phyloP scores from a whole-genome alignment of 139 green algal species.

The Dunaliella sp. region DNA sequence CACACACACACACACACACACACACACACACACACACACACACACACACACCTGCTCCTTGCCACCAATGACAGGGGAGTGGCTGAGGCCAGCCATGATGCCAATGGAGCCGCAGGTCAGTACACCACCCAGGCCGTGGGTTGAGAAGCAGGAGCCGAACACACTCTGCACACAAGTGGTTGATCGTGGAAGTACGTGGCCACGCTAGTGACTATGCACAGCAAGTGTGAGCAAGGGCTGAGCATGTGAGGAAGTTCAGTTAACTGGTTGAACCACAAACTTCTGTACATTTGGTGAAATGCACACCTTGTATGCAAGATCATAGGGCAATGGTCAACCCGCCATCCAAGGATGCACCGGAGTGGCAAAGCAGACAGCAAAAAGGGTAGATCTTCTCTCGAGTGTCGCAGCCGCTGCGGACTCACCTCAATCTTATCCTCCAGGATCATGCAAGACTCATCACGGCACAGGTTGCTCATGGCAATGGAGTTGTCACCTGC shows the following conservation, averaged over 20 bases:
- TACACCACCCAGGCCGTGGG: constrained; percentile 80
- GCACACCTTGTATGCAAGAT: too few species aligned
- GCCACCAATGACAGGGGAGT: constrained; percentile 35
- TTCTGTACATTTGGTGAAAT: too few species aligned
- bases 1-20: too few species aligned
- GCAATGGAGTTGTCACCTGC: constrained; percentile 42
- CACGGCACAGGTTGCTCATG: constrained; percentile 85
- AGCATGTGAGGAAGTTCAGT: too few species aligned
- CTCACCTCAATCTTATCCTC: constrained; percentile 73
- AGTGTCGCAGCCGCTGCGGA: background rate
- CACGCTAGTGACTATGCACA: too few species aligned
- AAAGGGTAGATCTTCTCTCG: too few species aligned
- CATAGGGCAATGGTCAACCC: too few species aligned
- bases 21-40: background rate
- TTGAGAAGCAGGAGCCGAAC: constrained; percentile 77
- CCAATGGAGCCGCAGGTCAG: constrained; percentile 81
- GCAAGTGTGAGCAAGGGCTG: too few species aligned
- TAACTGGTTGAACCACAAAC: too few species aligned
- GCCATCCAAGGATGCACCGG: too few species aligned
- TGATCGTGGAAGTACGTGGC: too few species aligned
- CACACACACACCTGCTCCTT: background rate
- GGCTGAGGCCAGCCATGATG: constrained; percentile 57
- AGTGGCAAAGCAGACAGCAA: too few species aligned
- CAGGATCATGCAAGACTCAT: constrained; percentile 77
- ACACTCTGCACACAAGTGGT: constrained; percentile 15